These are phyloP conservation scores for Tetrapisispora namnaoensis DNA, from an alignment of 805 yeast species.

Conservation along the genomic window DNA sequence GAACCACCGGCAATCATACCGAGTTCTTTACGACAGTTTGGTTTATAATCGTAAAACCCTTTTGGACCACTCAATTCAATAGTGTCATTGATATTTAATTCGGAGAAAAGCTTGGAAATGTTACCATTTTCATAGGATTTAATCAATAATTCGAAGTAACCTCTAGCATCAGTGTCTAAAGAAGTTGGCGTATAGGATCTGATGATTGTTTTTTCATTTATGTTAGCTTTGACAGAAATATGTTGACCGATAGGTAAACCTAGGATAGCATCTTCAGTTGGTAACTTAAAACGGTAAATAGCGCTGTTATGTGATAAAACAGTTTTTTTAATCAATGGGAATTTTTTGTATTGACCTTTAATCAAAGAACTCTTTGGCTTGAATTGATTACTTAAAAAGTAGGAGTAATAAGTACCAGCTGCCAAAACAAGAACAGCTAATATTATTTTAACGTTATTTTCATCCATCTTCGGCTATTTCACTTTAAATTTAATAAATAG, in stretches of 20 bases:
- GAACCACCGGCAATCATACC: slow-evolving; percentile 97
- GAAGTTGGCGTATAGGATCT: slow-evolving; percentile 90
- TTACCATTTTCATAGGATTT: slow-evolving; percentile 82
- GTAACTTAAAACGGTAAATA: slow-evolving; percentile 74
- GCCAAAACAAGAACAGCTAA: slow-evolving; percentile 1
- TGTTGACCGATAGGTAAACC: slow-evolving; percentile 96
- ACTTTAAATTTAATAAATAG: no score
- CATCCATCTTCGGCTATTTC: background rate
- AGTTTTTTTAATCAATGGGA: slow-evolving; percentile 71
- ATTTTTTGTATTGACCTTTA: slow-evolving; percentile 60
- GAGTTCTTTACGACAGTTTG: slow-evolving; percentile 62
- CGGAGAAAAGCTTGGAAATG: slow-evolving; percentile 64
- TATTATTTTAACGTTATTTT: background rate
- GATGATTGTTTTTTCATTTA: slow-evolving; percentile 69
- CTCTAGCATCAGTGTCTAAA: slow-evolving; percentile 59
- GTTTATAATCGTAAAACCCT: slow-evolving; percentile 75
- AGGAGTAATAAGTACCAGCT: background rate
- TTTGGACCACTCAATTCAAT: slow-evolving; percentile 83
- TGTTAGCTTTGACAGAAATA: slow-evolving; percentile 64
- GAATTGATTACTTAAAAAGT: background rate
- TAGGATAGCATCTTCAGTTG: slow-evolving; percentile 58
- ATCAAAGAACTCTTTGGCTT: slow-evolving; percentile 38
- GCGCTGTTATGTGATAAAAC: slow-evolving; percentile 73
- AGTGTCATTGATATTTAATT: slow-evolving; percentile 66
- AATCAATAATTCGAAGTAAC: slow-evolving; percentile 76